A percentile compares a stretch with the other conserved stretches of the same genome.
phyloP scores from a whole-genome alignment of 2,329 filamentous ascomycete genomes.

The Myotisia sp. region DNA sequence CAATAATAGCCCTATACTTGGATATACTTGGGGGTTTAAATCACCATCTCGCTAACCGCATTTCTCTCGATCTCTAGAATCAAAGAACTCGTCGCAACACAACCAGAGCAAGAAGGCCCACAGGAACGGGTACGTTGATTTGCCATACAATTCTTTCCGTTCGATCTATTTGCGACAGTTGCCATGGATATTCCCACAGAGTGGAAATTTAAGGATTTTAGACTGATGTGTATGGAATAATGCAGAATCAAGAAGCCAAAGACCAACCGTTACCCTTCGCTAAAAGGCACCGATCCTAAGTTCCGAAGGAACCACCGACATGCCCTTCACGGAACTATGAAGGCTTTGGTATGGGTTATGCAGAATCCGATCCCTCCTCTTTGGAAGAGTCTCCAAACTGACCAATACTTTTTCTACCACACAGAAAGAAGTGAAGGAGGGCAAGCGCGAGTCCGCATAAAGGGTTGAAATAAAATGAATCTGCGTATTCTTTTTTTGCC shows the following conservation, averaged over 20 bases:
- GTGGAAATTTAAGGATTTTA: background rate
- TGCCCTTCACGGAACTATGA: constrained; percentile 97
- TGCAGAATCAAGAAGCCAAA: constrained; percentile 99
- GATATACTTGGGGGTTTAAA: background rate
- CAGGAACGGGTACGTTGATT: constrained; percentile 75
- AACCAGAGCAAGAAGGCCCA: constrained; percentile 98
- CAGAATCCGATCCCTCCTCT: background rate
- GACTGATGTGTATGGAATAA: constrained; percentile 1
- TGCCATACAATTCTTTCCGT: background rate
- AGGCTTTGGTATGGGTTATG: constrained; percentile 69
- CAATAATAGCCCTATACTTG: no score
- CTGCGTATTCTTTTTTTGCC: constrained; percentile 5
- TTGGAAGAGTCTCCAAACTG: background rate
- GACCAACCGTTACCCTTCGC: constrained; percentile 95
- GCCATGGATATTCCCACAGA: background rate
- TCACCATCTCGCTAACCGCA: background rate
- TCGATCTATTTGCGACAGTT: background rate
- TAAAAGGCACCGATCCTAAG: constrained; percentile 98
- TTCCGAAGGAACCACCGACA: constrained; percentile 99
- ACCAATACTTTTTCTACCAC: constrained; percentile 27
- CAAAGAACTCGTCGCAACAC: constrained; percentile 99
- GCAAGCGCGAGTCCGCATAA: constrained; percentile 80
- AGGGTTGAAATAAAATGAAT: constrained; percentile 21
- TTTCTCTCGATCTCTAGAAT: constrained; percentile 48
- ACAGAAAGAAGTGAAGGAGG: constrained; percentile 96